A percentile compares a stretch with the other conserved stretches of the same genome.
These are phyloP conservation scores for Punica granatum DNA, from an alignment of 345 rosid species.

Conservation along the genomic window DNA sequence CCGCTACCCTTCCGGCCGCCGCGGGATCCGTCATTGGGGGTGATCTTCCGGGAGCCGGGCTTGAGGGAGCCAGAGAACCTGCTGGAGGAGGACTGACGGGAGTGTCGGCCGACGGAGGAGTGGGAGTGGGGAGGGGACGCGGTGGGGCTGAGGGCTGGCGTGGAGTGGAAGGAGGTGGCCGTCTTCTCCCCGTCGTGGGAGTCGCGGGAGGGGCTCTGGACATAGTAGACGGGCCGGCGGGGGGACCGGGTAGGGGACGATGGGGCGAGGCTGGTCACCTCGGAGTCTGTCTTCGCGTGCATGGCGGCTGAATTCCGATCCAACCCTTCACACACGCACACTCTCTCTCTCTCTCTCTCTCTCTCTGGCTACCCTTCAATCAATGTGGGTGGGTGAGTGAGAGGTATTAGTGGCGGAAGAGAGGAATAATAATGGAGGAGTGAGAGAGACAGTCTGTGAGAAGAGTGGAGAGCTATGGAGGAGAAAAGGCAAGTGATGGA, in stretches of 20 bases:
- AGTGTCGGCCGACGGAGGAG: slow-evolving; percentile 85
- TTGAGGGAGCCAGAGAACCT: slow-evolving; percentile 85
- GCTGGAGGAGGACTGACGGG: slow-evolving; percentile 84
- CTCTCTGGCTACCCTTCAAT: background rate
- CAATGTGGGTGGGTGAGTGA: background rate
- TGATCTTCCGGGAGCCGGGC: slow-evolving; percentile 86
- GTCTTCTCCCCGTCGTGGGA: slow-evolving; percentile 99
- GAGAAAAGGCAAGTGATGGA: slow-evolving; percentile 14
- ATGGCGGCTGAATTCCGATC: slow-evolving; percentile 18
- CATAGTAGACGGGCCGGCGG: slow-evolving; percentile 82
- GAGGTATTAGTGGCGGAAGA: background rate
- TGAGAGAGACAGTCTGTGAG: background rate
- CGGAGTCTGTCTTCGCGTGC: slow-evolving; percentile 99
- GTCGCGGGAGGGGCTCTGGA: slow-evolving; percentile 91
- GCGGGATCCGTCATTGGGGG: slow-evolving; percentile 56
- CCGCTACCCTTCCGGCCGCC: slow-evolving; percentile 36
- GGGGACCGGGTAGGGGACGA: slow-evolving; percentile 92
- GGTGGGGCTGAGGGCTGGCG: slow-evolving; percentile 80
- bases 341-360: slow-evolving; percentile 1
- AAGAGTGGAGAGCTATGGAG: background rate
- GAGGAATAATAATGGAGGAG: slow-evolving; percentile 6
- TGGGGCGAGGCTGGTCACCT: slow-evolving; percentile 85
- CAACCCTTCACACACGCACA: too few species aligned
- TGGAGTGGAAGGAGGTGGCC: slow-evolving; percentile 88
- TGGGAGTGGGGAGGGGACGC: slow-evolving; percentile 96